These are phyloP conservation scores for Pestalotiopsis sp. DNA, from an alignment of 2,329 filamentous ascomycete genomes.

Conservation along the genomic window DNA sequence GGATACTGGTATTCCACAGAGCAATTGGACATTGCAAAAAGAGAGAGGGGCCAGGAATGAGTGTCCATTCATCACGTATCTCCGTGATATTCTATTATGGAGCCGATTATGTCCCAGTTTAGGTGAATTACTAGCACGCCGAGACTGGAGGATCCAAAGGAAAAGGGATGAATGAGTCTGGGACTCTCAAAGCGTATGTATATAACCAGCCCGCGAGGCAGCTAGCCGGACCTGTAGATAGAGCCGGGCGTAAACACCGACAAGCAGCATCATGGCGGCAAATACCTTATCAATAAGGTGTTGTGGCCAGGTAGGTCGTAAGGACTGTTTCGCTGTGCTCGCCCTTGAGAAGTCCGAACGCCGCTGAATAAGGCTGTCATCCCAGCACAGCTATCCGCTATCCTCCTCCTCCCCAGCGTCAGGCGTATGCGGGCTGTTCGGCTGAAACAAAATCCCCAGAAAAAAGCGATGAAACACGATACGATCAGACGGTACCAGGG, in stretches of 20 bases:
- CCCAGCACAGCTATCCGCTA: neutral
- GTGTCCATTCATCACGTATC: no score
- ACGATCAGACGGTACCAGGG: conserved; percentile 1
- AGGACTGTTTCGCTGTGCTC: neutral
- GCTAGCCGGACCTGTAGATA: neutral
- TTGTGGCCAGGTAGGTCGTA: neutral
- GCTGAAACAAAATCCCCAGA: conserved; percentile 1
- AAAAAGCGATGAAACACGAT: neutral
- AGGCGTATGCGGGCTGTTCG: neutral
- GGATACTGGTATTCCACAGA: no score
- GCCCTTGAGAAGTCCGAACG: neutral
- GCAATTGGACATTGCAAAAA: no score
- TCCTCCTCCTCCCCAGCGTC: no score
- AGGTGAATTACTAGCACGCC: no score
- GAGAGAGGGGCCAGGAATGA: no score
- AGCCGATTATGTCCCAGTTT: no score
- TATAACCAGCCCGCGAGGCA: no score
- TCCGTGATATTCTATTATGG: no score
- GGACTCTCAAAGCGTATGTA: no score
- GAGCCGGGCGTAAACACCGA: neutral
- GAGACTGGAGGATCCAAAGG: no score
- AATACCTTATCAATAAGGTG: neutral
- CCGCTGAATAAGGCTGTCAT: neutral
- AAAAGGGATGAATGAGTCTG: no score
- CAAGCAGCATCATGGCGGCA: neutral